Evolutionary conservation across 108 stramenopile genomes (phyloP), one percentile per base, ranked within the genome.

Genomic region (Cyclotella atomus): DNA sequence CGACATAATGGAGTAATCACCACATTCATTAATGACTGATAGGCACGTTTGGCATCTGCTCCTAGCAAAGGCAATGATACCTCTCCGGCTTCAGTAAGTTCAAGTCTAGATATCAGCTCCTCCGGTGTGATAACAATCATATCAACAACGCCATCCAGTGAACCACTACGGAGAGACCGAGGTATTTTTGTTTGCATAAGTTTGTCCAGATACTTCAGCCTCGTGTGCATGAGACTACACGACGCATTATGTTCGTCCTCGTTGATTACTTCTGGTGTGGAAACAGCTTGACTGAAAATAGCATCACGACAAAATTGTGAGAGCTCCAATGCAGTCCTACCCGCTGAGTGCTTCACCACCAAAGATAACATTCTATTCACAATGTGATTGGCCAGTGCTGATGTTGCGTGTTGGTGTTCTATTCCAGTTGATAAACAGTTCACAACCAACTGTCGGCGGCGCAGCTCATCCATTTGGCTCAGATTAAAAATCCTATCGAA

Each of bases 1-100:
- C 75, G 82, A 73, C 94, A 93, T 21, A 95, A 59, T 23, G 94
- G 94, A 29, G 83, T 77, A 12, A 95, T 68, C n/a, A 95, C 80
- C n/a, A 84, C 68, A 25, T 83, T 70, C 82, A 84, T 77, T 1
- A 95, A 74, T 27, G 85, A 75, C 23, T 81, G 59, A 84, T 89
- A 88, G 34, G 89, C 90, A 47, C 57, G 35, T 32, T 68, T 60
- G 17, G 79, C 85, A 33, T 82, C 71, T 0, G 60, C 38, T 6
- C 93, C 93, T 32, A 84, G 86, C 21, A 91, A 49, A 45, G 89
- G 89, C 28, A 89, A 35, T 2, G 38, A 27, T 15, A 61, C 54
- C 16, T 75, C 70, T 56, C 82, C 79, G 34, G 62, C 50, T 35
- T 28, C 19, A 47, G 66, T 55, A 4, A 27, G 28, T 38, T 20